phyloP scores from a whole-genome alignment of 352 stramenopile species.

The Phytophthora idaei region DNA sequence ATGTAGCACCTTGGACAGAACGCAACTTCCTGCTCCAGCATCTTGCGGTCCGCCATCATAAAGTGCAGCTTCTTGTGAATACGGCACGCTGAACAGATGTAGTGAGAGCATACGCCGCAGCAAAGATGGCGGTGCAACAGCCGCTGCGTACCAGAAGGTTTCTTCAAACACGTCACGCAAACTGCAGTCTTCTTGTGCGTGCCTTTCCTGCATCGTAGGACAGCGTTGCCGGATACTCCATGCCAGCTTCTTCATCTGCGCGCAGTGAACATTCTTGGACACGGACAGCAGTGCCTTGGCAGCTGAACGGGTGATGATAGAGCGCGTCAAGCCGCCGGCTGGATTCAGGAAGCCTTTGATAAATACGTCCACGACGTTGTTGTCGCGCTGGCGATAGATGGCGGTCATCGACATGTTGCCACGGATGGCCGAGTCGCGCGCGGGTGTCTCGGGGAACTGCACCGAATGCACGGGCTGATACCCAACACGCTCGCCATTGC shows the following conservation, averaged over 20 bases:
- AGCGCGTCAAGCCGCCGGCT: conserved; percentile 11
- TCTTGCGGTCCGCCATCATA: conserved; percentile 28
- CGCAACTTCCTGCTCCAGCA: conserved; percentile 29
- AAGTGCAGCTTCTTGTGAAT: conserved; percentile 35
- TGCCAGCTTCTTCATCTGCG: conserved; percentile 43
- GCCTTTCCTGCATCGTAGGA: conserved; percentile 17
- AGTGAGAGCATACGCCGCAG: conserved; percentile 5
- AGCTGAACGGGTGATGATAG: conserved; percentile 36
- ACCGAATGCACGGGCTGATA: too few species aligned
- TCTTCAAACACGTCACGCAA: conserved; percentile 32
- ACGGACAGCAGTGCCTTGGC: conserved; percentile 33
- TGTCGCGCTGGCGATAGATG: too few species aligned
- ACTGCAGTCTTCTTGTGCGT: conserved; percentile 4
- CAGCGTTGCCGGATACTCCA: conserved; percentile 34
- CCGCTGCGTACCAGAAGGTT: neutral
- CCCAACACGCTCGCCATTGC: too few species aligned
- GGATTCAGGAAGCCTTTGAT: conserved; percentile 39
- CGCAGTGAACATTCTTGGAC: conserved; percentile 37
- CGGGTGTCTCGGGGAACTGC: too few species aligned
- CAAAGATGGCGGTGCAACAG: conserved; percentile 26
- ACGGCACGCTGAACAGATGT: conserved; percentile 21
- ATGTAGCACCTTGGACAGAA: conserved; percentile 22
- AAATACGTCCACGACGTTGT: conserved; percentile 1
- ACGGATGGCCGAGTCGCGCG: too few species aligned
- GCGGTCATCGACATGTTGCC: too few species aligned